Evolutionary conservation across 805 yeast genomes (phyloP).

Genomic region (Maudiozyma barnettii): DNA sequence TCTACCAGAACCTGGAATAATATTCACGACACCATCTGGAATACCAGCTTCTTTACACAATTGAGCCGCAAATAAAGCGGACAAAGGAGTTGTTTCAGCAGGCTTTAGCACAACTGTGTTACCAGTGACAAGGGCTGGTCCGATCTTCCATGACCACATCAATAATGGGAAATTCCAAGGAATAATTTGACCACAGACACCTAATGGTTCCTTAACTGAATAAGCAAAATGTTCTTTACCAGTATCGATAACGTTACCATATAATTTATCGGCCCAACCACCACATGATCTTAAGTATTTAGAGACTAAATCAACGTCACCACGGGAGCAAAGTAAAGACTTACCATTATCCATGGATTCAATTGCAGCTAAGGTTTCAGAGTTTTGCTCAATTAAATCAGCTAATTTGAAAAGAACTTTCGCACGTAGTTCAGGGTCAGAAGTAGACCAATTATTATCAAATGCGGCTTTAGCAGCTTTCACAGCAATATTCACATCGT

Average conservation of each 20-base stretch:
- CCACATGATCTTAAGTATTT: constrained; percentile 74
- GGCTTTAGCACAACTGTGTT: constrained; percentile 81
- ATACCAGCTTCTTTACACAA: constrained; percentile 73
- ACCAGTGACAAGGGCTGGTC: constrained; percentile 88
- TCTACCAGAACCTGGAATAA: constrained; percentile 79
- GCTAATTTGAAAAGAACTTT: constrained; percentile 61
- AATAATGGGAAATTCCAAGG: constrained; percentile 96
- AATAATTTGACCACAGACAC: constrained; percentile 91
- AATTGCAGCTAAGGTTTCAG: constrained; percentile 64
- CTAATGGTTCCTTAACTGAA: constrained; percentile 82
- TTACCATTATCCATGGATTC: constrained; percentile 90
- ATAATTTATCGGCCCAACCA: constrained; percentile 84
- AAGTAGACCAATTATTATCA: constrained; percentile 63
- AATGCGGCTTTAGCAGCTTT: constrained; percentile 76
- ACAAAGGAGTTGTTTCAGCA: constrained; percentile 86
- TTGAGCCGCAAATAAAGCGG: constrained; percentile 67
- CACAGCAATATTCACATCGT: constrained; percentile 79
- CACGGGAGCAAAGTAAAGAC: constrained; percentile 57
- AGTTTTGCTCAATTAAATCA: constrained; percentile 61
- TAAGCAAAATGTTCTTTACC: constrained; percentile 65
- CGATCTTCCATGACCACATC: constrained; percentile 92
- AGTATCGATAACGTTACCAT: constrained; percentile 67
- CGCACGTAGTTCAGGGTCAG: constrained; percentile 62
- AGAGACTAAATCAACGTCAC: constrained; percentile 64
- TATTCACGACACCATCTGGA: constrained; percentile 86